Evolutionary conservation across 2,329 filamentous ascomycete species (phyloP).

Genomic region (Pseudopithomyces chartarum): DNA sequence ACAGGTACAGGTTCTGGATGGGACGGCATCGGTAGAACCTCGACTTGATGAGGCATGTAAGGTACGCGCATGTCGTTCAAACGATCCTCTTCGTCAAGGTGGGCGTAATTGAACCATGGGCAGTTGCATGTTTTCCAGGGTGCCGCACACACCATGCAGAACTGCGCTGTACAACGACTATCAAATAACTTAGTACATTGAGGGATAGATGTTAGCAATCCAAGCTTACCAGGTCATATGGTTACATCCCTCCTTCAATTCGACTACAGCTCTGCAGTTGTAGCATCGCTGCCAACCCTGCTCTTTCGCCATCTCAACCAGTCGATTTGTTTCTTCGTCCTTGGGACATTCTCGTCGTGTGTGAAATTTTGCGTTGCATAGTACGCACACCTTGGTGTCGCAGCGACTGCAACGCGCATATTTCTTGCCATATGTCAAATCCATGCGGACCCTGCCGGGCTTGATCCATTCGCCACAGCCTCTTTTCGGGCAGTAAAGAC

Average conservation of each 20-base stretch:
- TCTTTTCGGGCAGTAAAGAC: conserved; percentile 75
- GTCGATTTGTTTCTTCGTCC: conserved; percentile 67
- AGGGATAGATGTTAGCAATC: conserved; percentile 3
- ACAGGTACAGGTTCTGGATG: conserved; percentile 29
- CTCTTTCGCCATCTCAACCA: conserved; percentile 69
- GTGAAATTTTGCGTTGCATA: conserved; percentile 79
- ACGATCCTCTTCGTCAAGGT: conserved; percentile 57
- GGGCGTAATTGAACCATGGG: conserved; percentile 73
- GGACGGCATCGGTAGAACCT: conserved; percentile 37
- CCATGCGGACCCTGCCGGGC: conserved; percentile 68
- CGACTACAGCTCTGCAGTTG: conserved; percentile 74
- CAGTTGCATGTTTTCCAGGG: conserved; percentile 87
- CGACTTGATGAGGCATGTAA: conserved; percentile 29
- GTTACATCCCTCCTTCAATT: conserved; percentile 82
- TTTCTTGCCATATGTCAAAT: conserved; percentile 58
- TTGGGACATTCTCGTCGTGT: conserved; percentile 68
- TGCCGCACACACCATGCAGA: conserved; percentile 82
- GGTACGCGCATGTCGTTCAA: conserved; percentile 47
- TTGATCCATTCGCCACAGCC: conserved; percentile 82
- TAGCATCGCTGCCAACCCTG: conserved; percentile 78
- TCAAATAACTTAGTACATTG: conserved; percentile 20
- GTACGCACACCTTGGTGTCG: conserved; percentile 73
- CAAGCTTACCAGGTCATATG: conserved; percentile 80
- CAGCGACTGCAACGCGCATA: conserved; percentile 74
- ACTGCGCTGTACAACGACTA: conserved; percentile 79